Base-by-base conservation (phyloP, 164 flowering plant genomes). In the Akebia trifoliata region DNA sequence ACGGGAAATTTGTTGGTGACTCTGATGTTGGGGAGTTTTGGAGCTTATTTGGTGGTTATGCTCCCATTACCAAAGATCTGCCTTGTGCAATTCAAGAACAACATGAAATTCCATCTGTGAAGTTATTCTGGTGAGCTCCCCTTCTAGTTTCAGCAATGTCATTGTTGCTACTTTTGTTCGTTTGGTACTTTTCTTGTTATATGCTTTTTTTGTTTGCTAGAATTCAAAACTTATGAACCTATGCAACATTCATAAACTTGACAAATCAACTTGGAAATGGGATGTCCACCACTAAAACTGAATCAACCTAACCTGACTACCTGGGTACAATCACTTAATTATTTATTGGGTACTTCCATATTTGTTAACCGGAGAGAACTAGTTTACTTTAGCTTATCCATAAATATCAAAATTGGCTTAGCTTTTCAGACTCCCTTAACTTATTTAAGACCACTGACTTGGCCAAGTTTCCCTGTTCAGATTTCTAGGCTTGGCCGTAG, bases 31-130 rank as follows among this genome's bases (percentile, higher is more conserved):
- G 91, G 50, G 91, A 85, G 48, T 85, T 85, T 52, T 85, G 91
- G 91, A 66, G 79, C 57, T 73, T 85, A 6, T 85, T 85, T 61
- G 91, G 88, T 63, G 91, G 91, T 46, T 82, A 74, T 76, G 91
- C 84, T 61, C 91, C 91, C 32, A 74, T 82, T 73, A 72, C 86
- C 4, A 44, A 75, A 54, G 78, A 76, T 24, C 36, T 68, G 18
- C 61, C 81, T 48, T 61, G 56, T 48, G 26, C 69, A 29, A 25
- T 46, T 54, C 65, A 62, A 43, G 36, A 49, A 31, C 57, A 67
- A 24, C 55, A 62, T 68, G 54, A 64, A 39, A 18, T 29, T 36
- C 35, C 67, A 44, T 56, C 72, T 20, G 61, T 57, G 10, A 72
- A 69, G 52, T 58, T 84, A 62, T 82, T 63, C 42, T 78, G 85